Conservation (phyloP, 176 grass and related monocot species). For the Avena insularis region DNA sequence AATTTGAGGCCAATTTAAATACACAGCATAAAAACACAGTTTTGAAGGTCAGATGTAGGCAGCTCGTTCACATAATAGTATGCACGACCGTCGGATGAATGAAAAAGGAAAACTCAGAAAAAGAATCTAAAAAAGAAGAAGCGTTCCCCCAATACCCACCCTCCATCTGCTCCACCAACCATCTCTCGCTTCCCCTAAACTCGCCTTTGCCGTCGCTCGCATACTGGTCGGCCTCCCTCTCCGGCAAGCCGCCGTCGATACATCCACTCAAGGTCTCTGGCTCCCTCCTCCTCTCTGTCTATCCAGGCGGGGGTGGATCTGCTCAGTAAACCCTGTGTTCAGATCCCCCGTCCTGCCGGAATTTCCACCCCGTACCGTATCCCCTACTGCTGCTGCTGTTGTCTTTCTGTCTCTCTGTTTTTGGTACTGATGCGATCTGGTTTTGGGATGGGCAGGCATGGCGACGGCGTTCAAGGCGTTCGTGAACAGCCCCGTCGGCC, state of each 20-base stretch:
- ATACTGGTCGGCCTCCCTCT: background rate
- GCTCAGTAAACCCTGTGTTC: background rate
- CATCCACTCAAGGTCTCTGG: constrained; percentile 2
- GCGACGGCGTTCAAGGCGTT: constrained; percentile 53
- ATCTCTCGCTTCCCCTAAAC: background rate
- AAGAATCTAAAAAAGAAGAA: background rate
- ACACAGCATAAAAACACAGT: background rate
- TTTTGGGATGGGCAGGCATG: constrained; percentile 41
- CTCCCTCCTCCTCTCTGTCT: background rate
- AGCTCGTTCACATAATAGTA: background rate
- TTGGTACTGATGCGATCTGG: background rate
- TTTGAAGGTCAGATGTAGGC: background rate
- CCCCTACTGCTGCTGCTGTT: background rate
- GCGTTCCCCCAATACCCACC: background rate
- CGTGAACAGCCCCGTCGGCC: constrained; percentile 70
- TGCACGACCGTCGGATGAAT: background rate
- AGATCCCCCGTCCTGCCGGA: background rate
- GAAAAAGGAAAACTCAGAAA: background rate
- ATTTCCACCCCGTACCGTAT: constrained; percentile 3
- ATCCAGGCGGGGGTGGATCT: background rate
- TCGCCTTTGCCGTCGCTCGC: background rate
- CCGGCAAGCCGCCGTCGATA: constrained; percentile 15
- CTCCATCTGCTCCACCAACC: background rate
- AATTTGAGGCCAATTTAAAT: background rate
- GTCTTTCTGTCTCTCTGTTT: background rate